Evolutionary conservation across 805 yeast genomes (phyloP).

Genomic region (Metschnikowia rubicola): DNA sequence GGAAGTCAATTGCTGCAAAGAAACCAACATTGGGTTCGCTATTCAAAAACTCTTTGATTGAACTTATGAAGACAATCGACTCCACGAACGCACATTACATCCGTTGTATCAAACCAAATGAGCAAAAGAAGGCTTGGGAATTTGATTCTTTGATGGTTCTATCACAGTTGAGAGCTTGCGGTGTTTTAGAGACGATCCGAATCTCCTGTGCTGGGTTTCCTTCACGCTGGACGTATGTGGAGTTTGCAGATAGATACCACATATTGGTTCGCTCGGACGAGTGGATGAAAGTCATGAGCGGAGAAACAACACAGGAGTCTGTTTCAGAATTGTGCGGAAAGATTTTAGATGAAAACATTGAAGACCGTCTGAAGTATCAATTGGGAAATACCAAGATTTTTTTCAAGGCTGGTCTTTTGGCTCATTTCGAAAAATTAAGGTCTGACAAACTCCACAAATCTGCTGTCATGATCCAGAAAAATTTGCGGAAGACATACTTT

Average conservation of each 20-base stretch:
- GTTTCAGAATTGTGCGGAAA: constrained; percentile 63
- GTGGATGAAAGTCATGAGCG: constrained; percentile 59
- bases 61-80: constrained; percentile 87
- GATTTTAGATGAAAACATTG: constrained; percentile 62
- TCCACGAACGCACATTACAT: constrained; percentile 95
- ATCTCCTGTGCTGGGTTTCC: constrained; percentile 99
- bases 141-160: constrained; percentile 94
- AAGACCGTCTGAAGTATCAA: constrained; percentile 71
- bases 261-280: constrained; percentile 69
- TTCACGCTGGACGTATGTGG: constrained; percentile 90
- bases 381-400: constrained; percentile 91
- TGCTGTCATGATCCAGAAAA: constrained; percentile 83
- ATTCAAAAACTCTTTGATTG: constrained; percentile 87
- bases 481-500: constrained; percentile 60
- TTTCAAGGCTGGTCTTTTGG: constrained; percentile 95
- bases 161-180: constrained; percentile 95
- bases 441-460: constrained; percentile 72
- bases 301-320: constrained; percentile 49
- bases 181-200: constrained; percentile 94
- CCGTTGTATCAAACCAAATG: constrained; percentile 96
- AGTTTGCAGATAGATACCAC: constrained; percentile 86
- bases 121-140: constrained; percentile 90
- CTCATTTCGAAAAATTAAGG: constrained; percentile 82
- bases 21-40: constrained; percentile 95
- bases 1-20: constrained; percentile 48